Evolutionary conservation across 2,329 filamentous ascomycete species (phyloP).

Genomic region (Calonectria montana): DNA sequence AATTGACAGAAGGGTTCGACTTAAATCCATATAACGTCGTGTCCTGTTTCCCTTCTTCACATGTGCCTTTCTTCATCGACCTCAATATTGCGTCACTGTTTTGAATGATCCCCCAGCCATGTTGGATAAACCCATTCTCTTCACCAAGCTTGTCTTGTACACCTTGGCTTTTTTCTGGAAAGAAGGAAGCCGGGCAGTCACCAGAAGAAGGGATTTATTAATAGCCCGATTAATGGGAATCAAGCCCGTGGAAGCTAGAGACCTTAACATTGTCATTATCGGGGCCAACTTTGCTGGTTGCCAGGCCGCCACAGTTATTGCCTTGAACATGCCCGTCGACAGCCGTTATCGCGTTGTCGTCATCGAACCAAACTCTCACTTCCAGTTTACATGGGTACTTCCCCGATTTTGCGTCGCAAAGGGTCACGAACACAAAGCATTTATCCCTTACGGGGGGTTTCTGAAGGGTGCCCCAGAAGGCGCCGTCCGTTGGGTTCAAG

Average conservation of each 20-base stretch:
- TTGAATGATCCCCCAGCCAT: constrained; percentile 24
- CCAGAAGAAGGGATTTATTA: constrained; percentile 26
- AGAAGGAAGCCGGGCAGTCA: constrained; percentile 33
- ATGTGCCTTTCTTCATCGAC: too few species aligned
- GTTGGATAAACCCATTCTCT: constrained; percentile 46
- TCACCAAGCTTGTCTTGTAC: constrained; percentile 44
- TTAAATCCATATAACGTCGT: not conserved
- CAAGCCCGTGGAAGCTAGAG: constrained; percentile 33
- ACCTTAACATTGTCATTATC: constrained; percentile 64
- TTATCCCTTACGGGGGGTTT: constrained; percentile 67
- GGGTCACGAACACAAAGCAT: constrained; percentile 67
- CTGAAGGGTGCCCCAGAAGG: constrained; percentile 50
- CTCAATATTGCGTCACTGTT: not conserved
- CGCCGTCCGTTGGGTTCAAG: constrained; percentile 54
- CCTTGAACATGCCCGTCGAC: constrained; percentile 59
- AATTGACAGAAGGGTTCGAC: not conserved
- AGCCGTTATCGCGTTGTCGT: constrained; percentile 63
- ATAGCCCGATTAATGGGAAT: constrained; percentile 8
- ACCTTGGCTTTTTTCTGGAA: constrained; percentile 37
- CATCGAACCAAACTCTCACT: constrained; percentile 70
- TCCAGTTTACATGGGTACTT: constrained; percentile 70
- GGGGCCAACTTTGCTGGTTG: constrained; percentile 70
- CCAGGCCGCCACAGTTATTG: constrained; percentile 59
- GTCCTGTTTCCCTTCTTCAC: not conserved
- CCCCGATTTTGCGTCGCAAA: constrained; percentile 68